phyloP scores from a whole-genome alignment of 2,329 filamentous ascomycete species.

The Curvularia lunata region DNA sequence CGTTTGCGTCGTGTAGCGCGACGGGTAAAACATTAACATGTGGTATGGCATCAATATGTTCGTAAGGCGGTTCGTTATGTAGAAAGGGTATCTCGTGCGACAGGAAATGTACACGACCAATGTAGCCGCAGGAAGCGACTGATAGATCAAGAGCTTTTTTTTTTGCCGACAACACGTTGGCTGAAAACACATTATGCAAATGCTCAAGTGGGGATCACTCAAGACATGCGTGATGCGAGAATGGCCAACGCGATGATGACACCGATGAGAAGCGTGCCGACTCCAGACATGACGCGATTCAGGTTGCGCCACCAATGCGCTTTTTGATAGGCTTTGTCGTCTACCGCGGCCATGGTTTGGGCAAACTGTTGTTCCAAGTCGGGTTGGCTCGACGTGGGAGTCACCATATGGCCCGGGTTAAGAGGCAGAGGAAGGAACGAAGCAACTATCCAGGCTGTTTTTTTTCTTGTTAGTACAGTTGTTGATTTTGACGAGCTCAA shows the following conservation, averaged over 20 bases:
- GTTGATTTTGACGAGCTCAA: slow-evolving; percentile 13
- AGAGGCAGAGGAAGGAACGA: slow-evolving; percentile 74
- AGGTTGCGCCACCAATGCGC: slow-evolving; percentile 70
- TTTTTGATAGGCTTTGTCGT: slow-evolving; percentile 61
- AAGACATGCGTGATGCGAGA: slow-evolving; percentile 45
- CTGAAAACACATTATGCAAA: slow-evolving; percentile 6
- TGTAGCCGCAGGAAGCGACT: slow-evolving; percentile 1
- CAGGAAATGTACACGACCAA: slow-evolving; percentile 8
- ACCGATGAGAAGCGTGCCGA: slow-evolving; percentile 62
- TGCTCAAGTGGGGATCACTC: slow-evolving; percentile 15
- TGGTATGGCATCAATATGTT: slow-evolving; percentile 34
- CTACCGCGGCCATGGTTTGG: slow-evolving; percentile 52
- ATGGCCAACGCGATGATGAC: slow-evolving; percentile 54
- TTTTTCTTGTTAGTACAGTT: slow-evolving; percentile 22
- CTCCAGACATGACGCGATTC: slow-evolving; percentile 66
- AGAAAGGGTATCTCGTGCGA: slow-evolving; percentile 19
- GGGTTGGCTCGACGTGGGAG: slow-evolving; percentile 45
- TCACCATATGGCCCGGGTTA: slow-evolving; percentile 54
- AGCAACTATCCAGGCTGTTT: slow-evolving; percentile 77
- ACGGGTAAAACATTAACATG: slow-evolving; percentile 41
- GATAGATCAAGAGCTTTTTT: slow-evolving; percentile 6
- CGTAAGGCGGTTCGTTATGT: slow-evolving; percentile 33
- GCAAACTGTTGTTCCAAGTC: slow-evolving; percentile 54
- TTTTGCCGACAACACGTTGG: slow-evolving; percentile 3
- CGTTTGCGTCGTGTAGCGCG: slow-evolving; percentile 28